phyloP scores from a whole-genome alignment of 805 yeast species.

The Isabelozyma rhagii region DNA sequence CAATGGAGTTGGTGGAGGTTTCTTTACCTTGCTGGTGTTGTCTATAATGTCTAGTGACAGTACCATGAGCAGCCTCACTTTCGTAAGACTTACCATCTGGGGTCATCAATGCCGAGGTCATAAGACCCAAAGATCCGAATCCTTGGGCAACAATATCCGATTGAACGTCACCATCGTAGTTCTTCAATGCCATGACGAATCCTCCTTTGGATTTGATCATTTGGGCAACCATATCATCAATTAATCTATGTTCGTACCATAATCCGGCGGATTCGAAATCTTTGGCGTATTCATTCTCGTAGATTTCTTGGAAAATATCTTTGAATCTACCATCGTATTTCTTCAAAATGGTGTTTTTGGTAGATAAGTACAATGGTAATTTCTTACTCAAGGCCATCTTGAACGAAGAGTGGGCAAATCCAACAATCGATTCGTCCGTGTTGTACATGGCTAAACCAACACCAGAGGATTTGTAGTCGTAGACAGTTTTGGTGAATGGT shows the following conservation, averaged over 20 bases:
- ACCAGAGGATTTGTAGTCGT: conserved; percentile 63
- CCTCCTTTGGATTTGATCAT: conserved; percentile 86
- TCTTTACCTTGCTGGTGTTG: conserved; percentile 78
- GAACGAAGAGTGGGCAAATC: conserved; percentile 79
- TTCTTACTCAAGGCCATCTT: conserved; percentile 64
- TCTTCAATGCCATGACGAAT: conserved; percentile 74
- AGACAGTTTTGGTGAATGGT: conserved; percentile 49
- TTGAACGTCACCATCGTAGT: conserved; percentile 85
- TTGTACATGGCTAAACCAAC: conserved; percentile 83
- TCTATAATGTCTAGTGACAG: conserved; percentile 84
- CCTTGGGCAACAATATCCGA: conserved; percentile 87
- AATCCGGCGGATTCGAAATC: conserved; percentile 60
- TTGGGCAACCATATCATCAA: conserved; percentile 88
- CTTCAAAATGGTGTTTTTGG: conserved; percentile 80
- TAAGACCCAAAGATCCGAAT: conserved; percentile 77
- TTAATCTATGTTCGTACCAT: conserved; percentile 76
- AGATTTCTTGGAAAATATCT: conserved; percentile 71
- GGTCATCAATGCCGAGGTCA: conserved; percentile 80
- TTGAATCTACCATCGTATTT: conserved; percentile 81
- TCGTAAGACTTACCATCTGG: conserved; percentile 87
- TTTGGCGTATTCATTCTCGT: conserved; percentile 52
- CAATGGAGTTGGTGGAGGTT: conserved; percentile 82
- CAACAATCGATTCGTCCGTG: conserved; percentile 72
- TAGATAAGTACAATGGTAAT: conserved; percentile 64
- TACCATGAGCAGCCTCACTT: conserved; percentile 85